Evolutionary conservation across 2,329 filamentous ascomycete species (phyloP).

Genomic region (Trichoderma sp.): DNA sequence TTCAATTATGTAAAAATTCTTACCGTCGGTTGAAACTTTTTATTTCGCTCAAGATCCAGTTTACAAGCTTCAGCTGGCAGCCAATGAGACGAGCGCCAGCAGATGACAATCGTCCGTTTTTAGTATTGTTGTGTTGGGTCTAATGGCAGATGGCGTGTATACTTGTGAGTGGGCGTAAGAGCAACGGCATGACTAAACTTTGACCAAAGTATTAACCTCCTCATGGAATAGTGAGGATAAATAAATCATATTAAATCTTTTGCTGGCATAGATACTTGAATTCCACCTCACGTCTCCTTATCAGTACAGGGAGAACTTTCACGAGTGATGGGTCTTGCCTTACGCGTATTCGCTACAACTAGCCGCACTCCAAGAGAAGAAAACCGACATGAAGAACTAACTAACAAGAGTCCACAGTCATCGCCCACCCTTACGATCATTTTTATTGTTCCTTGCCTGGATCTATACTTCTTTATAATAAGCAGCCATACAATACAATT

Average conservation of each 20-base stretch:
- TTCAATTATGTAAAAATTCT: too few relatives aligned
- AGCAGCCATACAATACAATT: too few relatives aligned
- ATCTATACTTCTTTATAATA: too few relatives aligned
- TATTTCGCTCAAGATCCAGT: neutral
- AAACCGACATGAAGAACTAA: too few relatives aligned
- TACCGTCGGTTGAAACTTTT: too few relatives aligned
- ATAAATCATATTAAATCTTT: neutral
- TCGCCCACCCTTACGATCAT: neutral
- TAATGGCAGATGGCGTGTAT: neutral
- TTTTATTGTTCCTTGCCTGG: neutral
- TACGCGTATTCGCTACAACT: too few relatives aligned
- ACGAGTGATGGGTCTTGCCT: too few relatives aligned
- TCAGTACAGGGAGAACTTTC: too few relatives aligned
- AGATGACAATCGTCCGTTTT: conserved; percentile 9
- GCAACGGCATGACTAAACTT: neutral
- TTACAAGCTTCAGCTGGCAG: neutral
- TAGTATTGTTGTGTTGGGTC: conserved; percentile 13
- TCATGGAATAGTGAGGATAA: neutral
- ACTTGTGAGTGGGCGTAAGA: neutral
- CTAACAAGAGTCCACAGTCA: neutral
- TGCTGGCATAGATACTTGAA: too few relatives aligned
- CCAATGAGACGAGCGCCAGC: neutral
- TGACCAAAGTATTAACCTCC: neutral
- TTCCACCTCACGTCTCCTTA: neutral
- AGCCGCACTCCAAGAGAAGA: too few relatives aligned